Base-by-base conservation (phyloP, 2,329 filamentous ascomycete genomes). In the Pyrenophora tritici-repentis region DNA sequence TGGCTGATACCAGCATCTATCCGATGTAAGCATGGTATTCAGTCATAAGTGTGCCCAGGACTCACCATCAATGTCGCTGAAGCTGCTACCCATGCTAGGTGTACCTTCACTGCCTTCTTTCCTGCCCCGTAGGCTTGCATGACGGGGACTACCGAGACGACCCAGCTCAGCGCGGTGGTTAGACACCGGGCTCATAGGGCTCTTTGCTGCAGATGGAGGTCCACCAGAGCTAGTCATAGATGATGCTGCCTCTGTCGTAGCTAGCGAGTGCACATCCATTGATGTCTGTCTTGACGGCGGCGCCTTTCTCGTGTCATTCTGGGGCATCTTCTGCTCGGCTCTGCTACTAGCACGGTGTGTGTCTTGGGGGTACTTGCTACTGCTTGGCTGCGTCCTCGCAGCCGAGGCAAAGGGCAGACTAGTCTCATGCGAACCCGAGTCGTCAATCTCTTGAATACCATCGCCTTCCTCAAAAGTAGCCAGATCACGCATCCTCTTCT, bases 1-100 rank as follows among this genome's bases (percentile, higher is more conserved):
- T 91, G 88, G 22, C 89, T 91, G 13, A 93, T 86, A 14, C 88
- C 90, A 14, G 88, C 85, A 78, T 92, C 89, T 89, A 16, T 29
- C 14, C 26, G 13, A 36, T 39, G 8, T 47, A 33, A 41, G 55
- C 57, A 48, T 48, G 55, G 55, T 31, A 44, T 47, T 12, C 22
- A 36, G 20, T 32, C 22, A 37, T 20, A 18, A 6, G n/a, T 42
- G 6, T 3, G 12, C 10, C 31, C 22, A 14, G 35, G 34, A 64
- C 67, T 59, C 71, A 82, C 88, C 89, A 69, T 93, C 90, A 36
- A 95, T 80, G 75, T 94, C 90, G 73, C 89, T 93, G 65, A 91
- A 94, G 63, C 89, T 92, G 70, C 89, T 93, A 1, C 89, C 88
- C 68, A 73, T 73, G 35, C 70, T 73, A 12, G 68, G 70, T 2